phyloP scores from a whole-genome alignment of 2,329 filamentous ascomycete genomes.

The Diplodia scrobiculata region DNA sequence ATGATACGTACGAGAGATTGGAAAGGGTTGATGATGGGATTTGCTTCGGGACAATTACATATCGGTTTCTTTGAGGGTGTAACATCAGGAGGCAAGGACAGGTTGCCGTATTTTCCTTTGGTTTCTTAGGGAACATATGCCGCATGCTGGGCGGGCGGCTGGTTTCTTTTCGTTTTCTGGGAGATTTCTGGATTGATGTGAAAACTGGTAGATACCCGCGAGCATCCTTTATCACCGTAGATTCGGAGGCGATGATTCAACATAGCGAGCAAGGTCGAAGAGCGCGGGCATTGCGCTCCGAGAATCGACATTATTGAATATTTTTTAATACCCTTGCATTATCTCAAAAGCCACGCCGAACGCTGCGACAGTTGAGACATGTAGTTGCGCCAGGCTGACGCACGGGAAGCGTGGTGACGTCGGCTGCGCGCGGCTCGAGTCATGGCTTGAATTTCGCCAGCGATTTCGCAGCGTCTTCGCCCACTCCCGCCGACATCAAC shows the following conservation, averaged over 20 bases:
- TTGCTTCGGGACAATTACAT: constrained; percentile 7
- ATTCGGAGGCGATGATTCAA: constrained; percentile 14
- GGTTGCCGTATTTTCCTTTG: not conserved
- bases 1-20: constrained; percentile 11
- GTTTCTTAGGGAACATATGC: not conserved
- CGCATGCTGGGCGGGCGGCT: constrained; percentile 16
- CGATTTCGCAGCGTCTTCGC: constrained; percentile 11
- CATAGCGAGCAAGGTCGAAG: constrained; percentile 11
- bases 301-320: constrained; percentile 6
- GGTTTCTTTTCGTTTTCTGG: constrained; percentile 7
- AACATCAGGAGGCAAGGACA: not conserved
- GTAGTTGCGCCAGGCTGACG: not conserved
- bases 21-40: not conserved
- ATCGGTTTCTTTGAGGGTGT: constrained; percentile 3
- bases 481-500: not conserved
- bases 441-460: constrained; percentile 24
- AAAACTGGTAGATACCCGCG: constrained; percentile 20
- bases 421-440: constrained; percentile 11
- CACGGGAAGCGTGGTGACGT: constrained; percentile 11
- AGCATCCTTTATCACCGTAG: constrained; percentile 11
- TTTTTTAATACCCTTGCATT: constrained; percentile 8
- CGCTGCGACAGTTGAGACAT: not conserved
- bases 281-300: not conserved
- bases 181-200: constrained; percentile 6
- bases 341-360: not conserved